phyloP scores from a whole-genome alignment of 768 basidiomycete species.

The Russula sp. region DNA sequence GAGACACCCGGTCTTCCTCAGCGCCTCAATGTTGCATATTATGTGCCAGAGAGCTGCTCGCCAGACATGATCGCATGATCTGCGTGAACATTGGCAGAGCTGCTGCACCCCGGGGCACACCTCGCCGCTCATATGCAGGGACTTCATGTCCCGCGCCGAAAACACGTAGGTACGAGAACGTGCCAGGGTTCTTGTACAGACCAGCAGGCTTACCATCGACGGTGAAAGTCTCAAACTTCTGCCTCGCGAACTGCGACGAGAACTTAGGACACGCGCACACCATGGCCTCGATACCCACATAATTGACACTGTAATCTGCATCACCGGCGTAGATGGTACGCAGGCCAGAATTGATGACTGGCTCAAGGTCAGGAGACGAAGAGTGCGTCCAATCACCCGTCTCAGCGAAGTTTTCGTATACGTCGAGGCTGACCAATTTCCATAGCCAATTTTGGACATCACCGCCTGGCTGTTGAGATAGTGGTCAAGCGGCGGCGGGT shows the following conservation, averaged over 20 bases:
- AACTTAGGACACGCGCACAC: slow-evolving; percentile 32
- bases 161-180: slow-evolving; percentile 47
- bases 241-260: slow-evolving; percentile 34
- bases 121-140: slow-evolving; percentile 28
- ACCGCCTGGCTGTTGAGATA: slow-evolving; percentile 28
- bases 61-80: slow-evolving; percentile 32
- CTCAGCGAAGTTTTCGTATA: slow-evolving; percentile 41
- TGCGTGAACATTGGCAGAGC: slow-evolving; percentile 32
- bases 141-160: slow-evolving; percentile 37
- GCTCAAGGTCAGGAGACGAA: slow-evolving; percentile 42
- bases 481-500: slow-evolving; percentile 37
- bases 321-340: slow-evolving; percentile 50
- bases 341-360: slow-evolving; percentile 51
- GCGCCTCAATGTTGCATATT: not conserved
- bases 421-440: slow-evolving; percentile 33
- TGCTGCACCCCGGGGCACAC: slow-evolving; percentile 24
- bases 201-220: slow-evolving; percentile 46
- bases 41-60: slow-evolving; percentile 26
- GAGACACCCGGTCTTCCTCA: too few species aligned
- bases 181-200: slow-evolving; percentile 52
- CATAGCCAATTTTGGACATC: slow-evolving; percentile 38
- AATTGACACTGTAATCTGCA: slow-evolving; percentile 53
- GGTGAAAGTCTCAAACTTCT: slow-evolving; percentile 40
- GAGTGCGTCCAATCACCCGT: slow-evolving; percentile 56
- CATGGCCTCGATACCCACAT: slow-evolving; percentile 50